Evolutionary conservation across 805 yeast genomes (phyloP).

Genomic region (Ogataea degrootiae): DNA sequence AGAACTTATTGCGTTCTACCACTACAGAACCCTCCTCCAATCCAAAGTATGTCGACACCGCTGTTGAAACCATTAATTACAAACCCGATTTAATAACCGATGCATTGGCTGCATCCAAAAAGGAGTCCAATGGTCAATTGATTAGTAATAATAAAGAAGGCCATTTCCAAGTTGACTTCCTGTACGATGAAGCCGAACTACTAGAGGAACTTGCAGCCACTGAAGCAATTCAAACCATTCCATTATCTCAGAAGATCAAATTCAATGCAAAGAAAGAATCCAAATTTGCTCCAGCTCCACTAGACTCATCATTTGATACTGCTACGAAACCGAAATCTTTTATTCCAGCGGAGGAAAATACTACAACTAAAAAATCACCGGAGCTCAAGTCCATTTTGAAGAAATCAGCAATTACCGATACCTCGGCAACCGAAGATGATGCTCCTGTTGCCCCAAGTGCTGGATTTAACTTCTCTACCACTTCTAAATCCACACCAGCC

Average conservation of each 20-base stretch:
- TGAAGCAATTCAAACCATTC: conserved; percentile 4
- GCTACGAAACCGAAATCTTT: conserved; percentile 12
- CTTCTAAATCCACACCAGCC: not conserved
- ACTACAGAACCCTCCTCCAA: conserved; percentile 7
- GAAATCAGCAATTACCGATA: not conserved
- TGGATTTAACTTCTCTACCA: conserved; percentile 7
- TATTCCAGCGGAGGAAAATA: conserved; percentile 1
- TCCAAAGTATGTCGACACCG: conserved; percentile 19
- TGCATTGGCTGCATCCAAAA: not conserved
- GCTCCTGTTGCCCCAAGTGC: conserved; percentile 6
- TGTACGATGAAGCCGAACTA: conserved; percentile 11
- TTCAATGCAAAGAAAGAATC: conserved; percentile 14
- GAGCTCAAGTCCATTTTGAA: conserved; percentile 4
- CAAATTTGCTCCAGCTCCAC: conserved; percentile 12
- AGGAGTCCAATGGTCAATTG: conserved; percentile 11
- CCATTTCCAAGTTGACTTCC: conserved; percentile 15
- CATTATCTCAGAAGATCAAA: conserved; percentile 20
- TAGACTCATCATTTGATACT: conserved; percentile 13
- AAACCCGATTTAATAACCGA: conserved; percentile 6
- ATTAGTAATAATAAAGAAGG: conserved; percentile 24
- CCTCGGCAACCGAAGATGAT: not conserved
- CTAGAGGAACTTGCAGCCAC: conserved; percentile 1
- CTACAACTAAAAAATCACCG: not conserved
- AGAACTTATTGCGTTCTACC: conserved; percentile 18
- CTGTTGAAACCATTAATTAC: conserved; percentile 17